Conservation (phyloP, 331 rosid species). For the Erythrophleum ivorense region DNA sequence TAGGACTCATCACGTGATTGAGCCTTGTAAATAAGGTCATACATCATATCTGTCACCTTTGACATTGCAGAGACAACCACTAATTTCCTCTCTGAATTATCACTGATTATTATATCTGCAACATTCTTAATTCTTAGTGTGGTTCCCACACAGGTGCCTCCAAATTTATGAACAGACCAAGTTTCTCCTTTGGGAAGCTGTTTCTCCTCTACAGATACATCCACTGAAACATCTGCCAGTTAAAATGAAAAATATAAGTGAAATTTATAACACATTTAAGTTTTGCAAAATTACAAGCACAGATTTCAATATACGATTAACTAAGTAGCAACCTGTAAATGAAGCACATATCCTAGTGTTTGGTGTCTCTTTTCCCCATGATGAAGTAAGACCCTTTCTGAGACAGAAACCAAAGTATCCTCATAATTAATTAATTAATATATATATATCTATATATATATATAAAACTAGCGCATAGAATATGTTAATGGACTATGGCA, state of each 20-base stretch:
- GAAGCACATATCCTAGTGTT: conserved; percentile 53
- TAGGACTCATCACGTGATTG: conserved; percentile 88
- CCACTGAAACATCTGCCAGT: conserved; percentile 52
- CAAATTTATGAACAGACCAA: conserved; percentile 98
- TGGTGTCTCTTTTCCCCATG: conserved; percentile 42
- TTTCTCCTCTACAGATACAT: conserved; percentile 54
- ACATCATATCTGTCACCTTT: conserved; percentile 98
- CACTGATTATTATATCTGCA: conserved; percentile 69
- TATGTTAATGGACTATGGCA: background rate
- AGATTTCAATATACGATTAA: conserved; percentile 19
- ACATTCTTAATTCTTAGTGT: conserved; percentile 88
- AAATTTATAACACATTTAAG: background rate
- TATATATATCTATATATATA: background rate
- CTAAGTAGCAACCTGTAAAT: conserved; percentile 58
- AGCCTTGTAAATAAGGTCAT: conserved; percentile 86
- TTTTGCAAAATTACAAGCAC: conserved; percentile 8
- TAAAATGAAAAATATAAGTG: conserved; percentile 13
- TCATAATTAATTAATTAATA: background rate
- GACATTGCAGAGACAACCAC: conserved; percentile 98
- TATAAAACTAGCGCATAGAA: background rate
- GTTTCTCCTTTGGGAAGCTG: conserved; percentile 72
- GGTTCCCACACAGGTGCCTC: conserved; percentile 95
- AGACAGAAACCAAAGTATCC: conserved; percentile 39
- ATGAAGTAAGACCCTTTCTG: conserved; percentile 65
- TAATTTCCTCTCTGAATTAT: conserved; percentile 83